Evolutionary conservation across 768 basidiomycete species (phyloP).

Genomic region (Tulasnella sp.): DNA sequence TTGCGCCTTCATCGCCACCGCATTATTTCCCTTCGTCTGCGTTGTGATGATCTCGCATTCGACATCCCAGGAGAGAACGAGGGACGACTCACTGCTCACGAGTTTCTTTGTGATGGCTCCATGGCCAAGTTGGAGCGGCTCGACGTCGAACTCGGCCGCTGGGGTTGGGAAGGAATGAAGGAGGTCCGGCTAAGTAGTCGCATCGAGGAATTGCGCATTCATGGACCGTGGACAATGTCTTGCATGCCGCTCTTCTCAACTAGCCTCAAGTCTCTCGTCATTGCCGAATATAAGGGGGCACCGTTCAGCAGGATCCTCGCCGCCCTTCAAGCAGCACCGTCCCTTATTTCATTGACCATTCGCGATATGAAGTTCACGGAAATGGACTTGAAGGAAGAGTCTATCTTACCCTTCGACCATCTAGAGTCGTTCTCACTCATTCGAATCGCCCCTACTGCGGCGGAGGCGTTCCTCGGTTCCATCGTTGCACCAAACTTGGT

Average conservation of each 20-base stretch:
- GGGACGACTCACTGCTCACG: not conserved
- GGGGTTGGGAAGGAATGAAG: not conserved
- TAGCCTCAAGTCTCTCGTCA: not conserved
- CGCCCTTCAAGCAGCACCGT: not conserved
- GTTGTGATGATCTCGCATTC: not conserved
- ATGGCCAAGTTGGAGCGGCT: not conserved
- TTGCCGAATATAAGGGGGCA: not conserved
- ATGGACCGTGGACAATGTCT: not conserved
- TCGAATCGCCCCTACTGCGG: not conserved
- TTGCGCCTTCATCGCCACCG: not conserved
- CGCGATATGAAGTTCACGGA: not conserved
- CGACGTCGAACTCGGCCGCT: not conserved
- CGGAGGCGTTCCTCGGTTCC: not conserved
- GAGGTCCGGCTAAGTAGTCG: not conserved
- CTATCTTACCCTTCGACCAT: not conserved
- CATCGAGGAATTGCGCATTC: not conserved
- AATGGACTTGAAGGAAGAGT: not conserved
- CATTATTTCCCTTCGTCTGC: not conserved
- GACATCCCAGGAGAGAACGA: not conserved
- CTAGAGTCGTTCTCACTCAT: not conserved
- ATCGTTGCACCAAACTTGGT: not conserved
- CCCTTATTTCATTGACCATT: not conserved
- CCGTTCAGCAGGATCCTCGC: not conserved
- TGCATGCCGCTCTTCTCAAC: not conserved
- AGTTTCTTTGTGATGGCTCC: not conserved